Base-by-base conservation (phyloP, 805 yeast species). In the Lipomyces starkeyi region DNA sequence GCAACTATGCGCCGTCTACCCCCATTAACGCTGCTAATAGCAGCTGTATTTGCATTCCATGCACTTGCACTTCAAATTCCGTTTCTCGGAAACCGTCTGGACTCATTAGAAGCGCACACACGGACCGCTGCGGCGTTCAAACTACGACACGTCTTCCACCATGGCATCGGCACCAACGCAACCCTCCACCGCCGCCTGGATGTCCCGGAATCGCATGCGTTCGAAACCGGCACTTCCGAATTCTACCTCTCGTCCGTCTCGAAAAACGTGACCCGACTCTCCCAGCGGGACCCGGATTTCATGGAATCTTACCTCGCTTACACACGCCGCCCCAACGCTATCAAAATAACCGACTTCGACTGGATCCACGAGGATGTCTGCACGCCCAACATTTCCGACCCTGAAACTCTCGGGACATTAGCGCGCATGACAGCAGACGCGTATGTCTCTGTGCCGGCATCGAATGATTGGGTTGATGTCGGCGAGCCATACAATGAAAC, bases 371-470 rank as follows among this genome's bases (percentile, higher is more conserved):
- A 65, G n/a, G 63, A 54, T 14, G 61, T 71, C 35, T 20, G 81
- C 0, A 84, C 90, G 0, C 99, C 99, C 0, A 86, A 95, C 73
- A 80, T 94, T 11, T 81, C 87, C 0, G 97, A 94, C 78, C 84
- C 84, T 61, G 87, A 87, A 54, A 91, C 97, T 0, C 77, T 94
- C 3, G 81, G 93, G 3, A 80, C 90, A 1, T 79, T 94, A 58
- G 98, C 98, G 0, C 78, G 88, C 64, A 90, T 94, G 86, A 87
- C 97, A 0, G 91, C 97, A 0, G 91, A 94, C 77, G 98, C 98
- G 2, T 95, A 94, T 76, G 97, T 93, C 3, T 84, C 85, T 58
- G 80, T 86, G 49, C 98, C 98, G 3, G 80, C 80, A 32, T 85
- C 88, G 32, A 93, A 92, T 60, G 97, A 92, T 76, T 95, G 99